phyloP scores from a whole-genome alignment of 1,284 basidiomycete genomes.

The Cutaneotrichosporon dermatis region DNA sequence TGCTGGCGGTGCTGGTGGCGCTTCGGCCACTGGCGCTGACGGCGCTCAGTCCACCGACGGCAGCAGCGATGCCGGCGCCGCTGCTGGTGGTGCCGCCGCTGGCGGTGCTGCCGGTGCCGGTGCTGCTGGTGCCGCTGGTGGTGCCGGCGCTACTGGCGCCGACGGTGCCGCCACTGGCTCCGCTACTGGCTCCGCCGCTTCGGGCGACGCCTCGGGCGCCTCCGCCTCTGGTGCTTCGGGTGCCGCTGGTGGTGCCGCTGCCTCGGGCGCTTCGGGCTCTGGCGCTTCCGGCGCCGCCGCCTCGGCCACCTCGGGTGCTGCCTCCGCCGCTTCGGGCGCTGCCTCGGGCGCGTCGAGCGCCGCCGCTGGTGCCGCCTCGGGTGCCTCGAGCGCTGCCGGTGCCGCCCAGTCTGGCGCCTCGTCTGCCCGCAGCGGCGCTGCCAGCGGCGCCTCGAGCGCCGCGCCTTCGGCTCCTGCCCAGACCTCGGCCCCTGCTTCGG shows the following conservation, averaged over 20 bases:
- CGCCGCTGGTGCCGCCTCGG: neutral
- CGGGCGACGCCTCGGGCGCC: neutral
- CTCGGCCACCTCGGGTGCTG: neutral
- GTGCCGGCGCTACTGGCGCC: neutral
- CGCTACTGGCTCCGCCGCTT: neutral
- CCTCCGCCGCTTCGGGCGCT: conserved; percentile 4
- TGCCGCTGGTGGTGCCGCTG: neutral
- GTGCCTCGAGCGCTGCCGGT: neutral
- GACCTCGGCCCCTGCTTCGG: neutral
- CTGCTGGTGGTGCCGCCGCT: conserved; percentile 17
- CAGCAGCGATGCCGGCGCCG: conserved; percentile 2
- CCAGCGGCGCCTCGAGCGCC: neutral
- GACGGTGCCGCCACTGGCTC: conserved; percentile 2
- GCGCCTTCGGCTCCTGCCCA: neutral
- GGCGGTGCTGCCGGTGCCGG: conserved; percentile 20
- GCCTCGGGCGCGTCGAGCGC: neutral
- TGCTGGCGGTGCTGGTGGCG: neutral
- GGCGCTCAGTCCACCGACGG: neutral
- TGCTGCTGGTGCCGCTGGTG: neutral
- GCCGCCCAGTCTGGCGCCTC: neutral
- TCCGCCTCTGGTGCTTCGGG: conserved; percentile 4
- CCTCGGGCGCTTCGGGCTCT: neutral
- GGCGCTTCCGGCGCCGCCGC: neutral
- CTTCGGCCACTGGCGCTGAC: neutral
- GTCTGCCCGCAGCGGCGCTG: conserved; percentile 5